phyloP scores from a whole-genome alignment of 441 rosid species.

The Bruguiera hainesii region DNA sequence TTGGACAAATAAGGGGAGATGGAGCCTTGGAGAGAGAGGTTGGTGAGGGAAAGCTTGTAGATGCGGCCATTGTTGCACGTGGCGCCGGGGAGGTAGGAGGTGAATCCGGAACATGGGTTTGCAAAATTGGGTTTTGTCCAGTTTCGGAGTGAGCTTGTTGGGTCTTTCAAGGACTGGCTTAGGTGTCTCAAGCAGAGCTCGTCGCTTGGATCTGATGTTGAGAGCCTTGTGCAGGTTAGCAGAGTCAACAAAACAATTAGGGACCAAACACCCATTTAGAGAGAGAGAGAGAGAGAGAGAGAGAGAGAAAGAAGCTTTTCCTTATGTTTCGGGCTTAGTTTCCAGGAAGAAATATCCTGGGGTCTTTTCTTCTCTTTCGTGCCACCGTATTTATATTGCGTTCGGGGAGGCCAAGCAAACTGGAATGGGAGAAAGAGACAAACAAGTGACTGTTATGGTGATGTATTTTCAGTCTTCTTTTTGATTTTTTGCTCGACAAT shows the following conservation, averaged over 20 bases:
- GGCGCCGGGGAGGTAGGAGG: slow-evolving; percentile 73
- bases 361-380: too few relatives aligned
- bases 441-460: neutral
- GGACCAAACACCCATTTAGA: slow-evolving; percentile 25
- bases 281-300: neutral
- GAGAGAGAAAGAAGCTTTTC: neutral
- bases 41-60: slow-evolving; percentile 83
- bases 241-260: slow-evolving; percentile 31
- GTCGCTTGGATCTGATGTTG: slow-evolving; percentile 74
- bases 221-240: slow-evolving; percentile 22
- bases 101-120: slow-evolving; percentile 74
- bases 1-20: slow-evolving; percentile 78
- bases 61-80: slow-evolving; percentile 92
- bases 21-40: slow-evolving; percentile 70
- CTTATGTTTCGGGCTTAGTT: too few relatives aligned
- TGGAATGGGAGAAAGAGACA: neutral
- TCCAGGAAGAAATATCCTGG: too few relatives aligned
- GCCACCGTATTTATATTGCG: slow-evolving; percentile 11
- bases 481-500: neutral
- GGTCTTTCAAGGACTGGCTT: slow-evolving; percentile 54
- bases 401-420: neutral
- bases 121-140: slow-evolving; percentile 69
- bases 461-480: neutral
- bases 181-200: slow-evolving; percentile 73
- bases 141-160: slow-evolving; percentile 61